phyloP scores from a whole-genome alignment of 78 protist genomes.

The Cavenderia fasciculata region DNA sequence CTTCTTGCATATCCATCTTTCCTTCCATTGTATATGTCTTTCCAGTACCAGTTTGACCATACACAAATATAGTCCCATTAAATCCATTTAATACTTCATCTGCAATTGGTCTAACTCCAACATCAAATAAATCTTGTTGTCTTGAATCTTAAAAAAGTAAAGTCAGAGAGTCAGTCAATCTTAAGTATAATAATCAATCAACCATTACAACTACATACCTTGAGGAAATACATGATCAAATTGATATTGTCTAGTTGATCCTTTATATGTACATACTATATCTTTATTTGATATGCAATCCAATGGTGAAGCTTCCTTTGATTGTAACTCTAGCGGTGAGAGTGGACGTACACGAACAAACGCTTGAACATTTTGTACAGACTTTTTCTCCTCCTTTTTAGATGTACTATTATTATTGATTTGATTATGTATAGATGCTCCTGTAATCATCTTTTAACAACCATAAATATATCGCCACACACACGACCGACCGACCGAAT shows the following conservation, averaged over 20 bases:
- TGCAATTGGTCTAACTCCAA: constrained; percentile 59
- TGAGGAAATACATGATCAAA: constrained; percentile 53
- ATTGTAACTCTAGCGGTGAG: constrained; percentile 17
- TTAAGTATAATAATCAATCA: not conserved
- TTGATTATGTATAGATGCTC: constrained; percentile 49
- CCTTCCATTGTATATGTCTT: constrained; percentile 88
- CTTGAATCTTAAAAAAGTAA: constrained; percentile 15
- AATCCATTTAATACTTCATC: constrained; percentile 75
- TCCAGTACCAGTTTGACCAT: constrained; percentile 86
- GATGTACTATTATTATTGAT: too few relatives aligned
- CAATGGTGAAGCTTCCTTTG: constrained; percentile 12
- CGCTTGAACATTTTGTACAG: constrained; percentile 71
- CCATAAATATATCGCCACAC: too few relatives aligned
- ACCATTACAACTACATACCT: not conserved
- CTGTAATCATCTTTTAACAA: constrained; percentile 73
- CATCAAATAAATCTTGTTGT: constrained; percentile 53
- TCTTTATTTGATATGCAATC: constrained; percentile 20
- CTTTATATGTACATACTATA: constrained; percentile 39
- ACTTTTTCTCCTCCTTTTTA: constrained; percentile 46
- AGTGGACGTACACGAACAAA: constrained; percentile 66
- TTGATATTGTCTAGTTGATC: constrained; percentile 51
- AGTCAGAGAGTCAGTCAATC: not conserved
- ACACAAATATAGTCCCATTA: constrained; percentile 83
- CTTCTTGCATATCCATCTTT: constrained; percentile 42
- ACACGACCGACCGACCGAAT: too few relatives aligned